Conservation (phyloP, 176 grass and related monocot genomes). For the Elaeis guineensis region DNA sequence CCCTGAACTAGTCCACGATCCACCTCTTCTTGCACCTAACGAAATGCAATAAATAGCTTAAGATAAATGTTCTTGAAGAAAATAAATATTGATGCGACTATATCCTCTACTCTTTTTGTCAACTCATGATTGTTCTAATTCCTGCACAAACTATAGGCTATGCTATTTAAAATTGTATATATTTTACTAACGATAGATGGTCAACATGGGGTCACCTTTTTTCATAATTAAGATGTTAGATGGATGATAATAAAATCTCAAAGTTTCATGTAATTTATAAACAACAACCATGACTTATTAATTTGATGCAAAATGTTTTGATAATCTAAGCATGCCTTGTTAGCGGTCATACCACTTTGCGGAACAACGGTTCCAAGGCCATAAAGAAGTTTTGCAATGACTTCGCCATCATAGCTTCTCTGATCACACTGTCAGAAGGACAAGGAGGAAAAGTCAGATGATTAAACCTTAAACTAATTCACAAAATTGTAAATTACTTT, state of each 20-base stretch:
- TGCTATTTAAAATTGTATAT: too few species aligned
- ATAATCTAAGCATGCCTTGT: not conserved
- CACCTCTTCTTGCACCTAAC: slow-evolving; percentile 83
- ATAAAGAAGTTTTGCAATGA: slow-evolving; percentile 32
- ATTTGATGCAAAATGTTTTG: too few species aligned
- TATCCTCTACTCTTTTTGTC: not conserved
- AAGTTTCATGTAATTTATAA: too few species aligned
- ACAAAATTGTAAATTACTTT: too few species aligned
- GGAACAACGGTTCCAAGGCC: slow-evolving; percentile 54
- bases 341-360: slow-evolving; percentile 48
- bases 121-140: not conserved
- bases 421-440: slow-evolving; percentile 44
- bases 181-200: too few species aligned
- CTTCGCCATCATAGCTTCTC: slow-evolving; percentile 62
- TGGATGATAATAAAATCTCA: too few species aligned
- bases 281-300: too few species aligned
- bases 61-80: slow-evolving; percentile 1
- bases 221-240: too few species aligned
- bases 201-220: too few species aligned
- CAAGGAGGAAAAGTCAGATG: not conserved
- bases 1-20: slow-evolving; percentile 42
- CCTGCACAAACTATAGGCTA: not conserved
- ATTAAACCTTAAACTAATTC: too few species aligned
- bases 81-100: not conserved
- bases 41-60: not conserved